These are phyloP conservation scores for Brasenia schreberi DNA, from an alignment of 164 flowering plant species.

Conservation along the genomic window DNA sequence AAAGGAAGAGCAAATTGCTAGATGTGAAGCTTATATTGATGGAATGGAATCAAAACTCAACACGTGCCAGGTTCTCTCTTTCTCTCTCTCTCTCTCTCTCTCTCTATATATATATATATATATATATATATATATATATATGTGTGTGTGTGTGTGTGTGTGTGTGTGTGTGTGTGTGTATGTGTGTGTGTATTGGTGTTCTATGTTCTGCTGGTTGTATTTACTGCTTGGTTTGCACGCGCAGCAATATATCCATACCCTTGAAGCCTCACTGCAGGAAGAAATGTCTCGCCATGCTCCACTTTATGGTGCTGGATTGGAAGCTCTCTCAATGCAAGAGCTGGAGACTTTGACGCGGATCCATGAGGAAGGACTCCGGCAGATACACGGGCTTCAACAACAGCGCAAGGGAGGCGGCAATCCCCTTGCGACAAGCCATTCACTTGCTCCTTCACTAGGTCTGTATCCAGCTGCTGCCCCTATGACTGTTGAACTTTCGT, in stretches of 20 bases:
- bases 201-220: neutral
- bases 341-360: slow-evolving; percentile 82
- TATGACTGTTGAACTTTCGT: slow-evolving; percentile 56
- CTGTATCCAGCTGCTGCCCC: slow-evolving; percentile 44
- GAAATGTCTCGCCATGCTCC: slow-evolving; percentile 99
- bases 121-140: too few relatives aligned
- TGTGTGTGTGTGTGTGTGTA: too few relatives aligned
- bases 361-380: slow-evolving; percentile 92
- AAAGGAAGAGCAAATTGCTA: slow-evolving; percentile 92
- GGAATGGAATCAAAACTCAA: slow-evolving; percentile 86
- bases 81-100: too few relatives aligned
- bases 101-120: too few relatives aligned
- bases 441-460: slow-evolving; percentile 22
- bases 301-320: slow-evolving; percentile 90
- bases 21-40: slow-evolving; percentile 91
- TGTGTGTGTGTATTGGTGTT: too few relatives aligned
- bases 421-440: slow-evolving; percentile 53
- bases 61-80: slow-evolving; percentile 62
- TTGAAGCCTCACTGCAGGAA: slow-evolving; percentile 72
- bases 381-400: slow-evolving; percentile 59
- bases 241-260: slow-evolving; percentile 86
- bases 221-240: neutral
- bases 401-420: slow-evolving; percentile 56
- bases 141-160: too few relatives aligned
- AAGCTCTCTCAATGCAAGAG: slow-evolving; percentile 83